Evolutionary conservation across 495 filamentous ascomycete genomes (phyloP), one percentile per base, ranked within the genome.

Genomic region (Penicillium coprophilum): DNA sequence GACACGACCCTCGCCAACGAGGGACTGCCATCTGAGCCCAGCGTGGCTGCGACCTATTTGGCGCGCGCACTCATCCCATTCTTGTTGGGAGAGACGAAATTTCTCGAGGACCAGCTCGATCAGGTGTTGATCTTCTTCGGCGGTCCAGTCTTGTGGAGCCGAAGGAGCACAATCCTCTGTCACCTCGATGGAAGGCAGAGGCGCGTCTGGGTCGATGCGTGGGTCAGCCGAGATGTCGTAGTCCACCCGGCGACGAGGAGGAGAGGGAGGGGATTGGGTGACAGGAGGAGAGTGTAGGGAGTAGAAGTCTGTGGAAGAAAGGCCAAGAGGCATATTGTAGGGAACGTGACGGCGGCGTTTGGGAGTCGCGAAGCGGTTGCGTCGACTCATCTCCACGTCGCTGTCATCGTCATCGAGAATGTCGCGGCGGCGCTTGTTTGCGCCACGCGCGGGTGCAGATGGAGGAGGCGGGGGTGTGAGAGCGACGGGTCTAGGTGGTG

Each of bases 31-130:
- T 64, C 89, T 71, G 49, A 77, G 75, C 21, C 86, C 85, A n/a
- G 90, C 72, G 56, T 88, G 85, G 20, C 70, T 71, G 65, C 84
- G 63, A 19, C 66, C 87, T 53, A 92, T 76, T 59, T 75, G 82
- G 43, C 81, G 76, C 52, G 88, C 88, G 72, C 88, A 92, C 55
- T 91, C 88, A 45, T 90, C 85, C 89, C 87, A 91, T 54, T 92
- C 87, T 50, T 77, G 80, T 68, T 85, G 85, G 40, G 82, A 83
- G 23, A 92, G 82, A 57, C 82, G 82, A 47, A 91, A 80, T 65
- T 90, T 92, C 64, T 87, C 84, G 3, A 92, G 76, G 31, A 92
- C 87, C 27, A 90, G 73, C 63, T 89, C 83, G 23, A 92, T 82
- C 6, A 93, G 76, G 21, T 84, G 79, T 49, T 85, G 75, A 68